Conservation (phyloP, 495 filamentous ascomycete genomes). For the Lepraria neglecta region DNA sequence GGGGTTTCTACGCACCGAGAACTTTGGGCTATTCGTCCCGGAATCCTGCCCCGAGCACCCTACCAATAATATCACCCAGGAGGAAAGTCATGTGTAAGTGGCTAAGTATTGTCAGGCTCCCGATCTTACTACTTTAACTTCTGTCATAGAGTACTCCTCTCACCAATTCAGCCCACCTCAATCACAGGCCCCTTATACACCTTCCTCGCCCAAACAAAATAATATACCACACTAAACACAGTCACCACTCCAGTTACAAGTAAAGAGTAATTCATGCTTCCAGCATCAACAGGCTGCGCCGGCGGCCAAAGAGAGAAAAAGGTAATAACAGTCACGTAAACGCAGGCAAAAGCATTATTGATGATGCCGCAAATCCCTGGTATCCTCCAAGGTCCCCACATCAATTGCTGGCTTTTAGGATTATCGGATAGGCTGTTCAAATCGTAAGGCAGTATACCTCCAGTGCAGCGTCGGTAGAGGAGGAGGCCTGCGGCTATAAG, state of each 20-base stretch:
- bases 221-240: background rate
- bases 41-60: too few relatives aligned
- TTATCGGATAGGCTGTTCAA: background rate
- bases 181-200: constrained; percentile 7
- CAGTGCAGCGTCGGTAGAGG: constrained; percentile 41
- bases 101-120: too few relatives aligned
- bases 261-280: background rate
- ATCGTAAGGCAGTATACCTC: constrained; percentile 26
- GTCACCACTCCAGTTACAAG: background rate
- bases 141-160: background rate
- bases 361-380: background rate
- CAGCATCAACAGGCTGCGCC: background rate
- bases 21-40: too few relatives aligned
- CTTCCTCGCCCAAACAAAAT: background rate
- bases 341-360: background rate
- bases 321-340: background rate
- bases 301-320: constrained; percentile 5
- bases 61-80: too few relatives aligned
- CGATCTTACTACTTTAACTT: background rate
- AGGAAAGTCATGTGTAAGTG: too few relatives aligned
- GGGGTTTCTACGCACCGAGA: too few relatives aligned
- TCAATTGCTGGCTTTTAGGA: background rate
- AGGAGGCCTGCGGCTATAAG: constrained; percentile 39
- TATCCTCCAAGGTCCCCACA: constrained; percentile 8
- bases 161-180: background rate